These are phyloP conservation scores for Aureobasidium mangrovei DNA, from an alignment of 2,329 filamentous ascomycete genomes.

Conservation along the genomic window DNA sequence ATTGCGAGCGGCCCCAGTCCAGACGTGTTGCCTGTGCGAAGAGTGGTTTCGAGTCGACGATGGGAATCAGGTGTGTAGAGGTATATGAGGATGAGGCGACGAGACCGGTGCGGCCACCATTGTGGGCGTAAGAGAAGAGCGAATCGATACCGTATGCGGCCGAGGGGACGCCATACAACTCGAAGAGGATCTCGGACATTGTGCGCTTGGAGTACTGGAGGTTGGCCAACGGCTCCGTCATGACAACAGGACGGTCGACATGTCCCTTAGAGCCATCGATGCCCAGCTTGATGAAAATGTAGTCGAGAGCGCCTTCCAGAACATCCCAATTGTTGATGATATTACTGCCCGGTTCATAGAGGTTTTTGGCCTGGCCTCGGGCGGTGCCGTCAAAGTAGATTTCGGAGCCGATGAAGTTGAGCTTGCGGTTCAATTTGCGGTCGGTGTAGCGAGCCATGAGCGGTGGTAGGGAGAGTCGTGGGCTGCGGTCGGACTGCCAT, in stretches of 20 bases:
- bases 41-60: slow-evolving; percentile 76
- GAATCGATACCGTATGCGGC: slow-evolving; percentile 93
- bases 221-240: slow-evolving; percentile 94
- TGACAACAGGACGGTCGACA: slow-evolving; percentile 79
- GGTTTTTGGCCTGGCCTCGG: slow-evolving; percentile 77
- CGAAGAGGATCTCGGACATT: slow-evolving; percentile 96
- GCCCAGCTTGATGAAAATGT: slow-evolving; percentile 87
- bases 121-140: slow-evolving; percentile 90
- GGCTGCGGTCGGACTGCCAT: slow-evolving; percentile 86
- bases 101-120: slow-evolving; percentile 76
- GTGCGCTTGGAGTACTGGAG: slow-evolving; percentile 67
- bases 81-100: slow-evolving; percentile 89
- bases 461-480: slow-evolving; percentile 71
- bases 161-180: slow-evolving; percentile 85
- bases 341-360: slow-evolving; percentile 83
- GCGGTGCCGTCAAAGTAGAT: slow-evolving; percentile 93
- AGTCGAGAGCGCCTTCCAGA: slow-evolving; percentile 90
- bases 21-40: slow-evolving; percentile 77
- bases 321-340: slow-evolving; percentile 97
- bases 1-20: slow-evolving; percentile 91
- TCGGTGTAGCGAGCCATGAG: slow-evolving; percentile 94
- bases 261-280: slow-evolving; percentile 65
- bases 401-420: slow-evolving; percentile 85
- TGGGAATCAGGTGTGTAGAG: slow-evolving; percentile 89
- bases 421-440: slow-evolving; percentile 83